These are phyloP conservation scores for Mycena galericulata DNA, from an alignment of 768 basidiomycete species.

Conservation along the genomic window DNA sequence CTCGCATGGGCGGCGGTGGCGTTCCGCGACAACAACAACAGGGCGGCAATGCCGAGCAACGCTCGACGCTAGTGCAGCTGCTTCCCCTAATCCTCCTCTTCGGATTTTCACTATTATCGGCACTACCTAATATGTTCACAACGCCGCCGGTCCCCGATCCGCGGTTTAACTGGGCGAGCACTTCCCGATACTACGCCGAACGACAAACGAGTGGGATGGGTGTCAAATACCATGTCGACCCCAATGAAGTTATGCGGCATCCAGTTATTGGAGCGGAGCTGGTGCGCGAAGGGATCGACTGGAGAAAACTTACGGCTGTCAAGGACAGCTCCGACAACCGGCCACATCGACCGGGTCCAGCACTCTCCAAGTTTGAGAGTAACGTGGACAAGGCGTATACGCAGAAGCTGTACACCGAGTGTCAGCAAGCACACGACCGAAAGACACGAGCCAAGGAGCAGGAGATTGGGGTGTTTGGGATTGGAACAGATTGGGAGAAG, in stretches of 20 bases:
- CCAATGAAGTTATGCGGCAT: constrained; percentile 79
- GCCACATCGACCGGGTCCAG: constrained; percentile 50
- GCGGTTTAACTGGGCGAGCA: constrained; percentile 74
- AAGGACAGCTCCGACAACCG: constrained; percentile 39
- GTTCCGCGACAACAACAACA: constrained; percentile 45
- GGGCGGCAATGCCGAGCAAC: constrained; percentile 59
- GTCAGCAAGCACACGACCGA: constrained; percentile 74
- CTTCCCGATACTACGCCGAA: constrained; percentile 73
- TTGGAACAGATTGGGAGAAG: constrained; percentile 94
- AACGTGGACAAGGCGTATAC: constrained; percentile 82
- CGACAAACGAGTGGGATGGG: constrained; percentile 78
- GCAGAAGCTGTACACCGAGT: constrained; percentile 75
- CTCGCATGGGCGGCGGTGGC: constrained; percentile 63
- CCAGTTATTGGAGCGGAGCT: constrained; percentile 80
- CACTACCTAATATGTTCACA: constrained; percentile 82
- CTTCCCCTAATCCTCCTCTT: constrained; percentile 89
- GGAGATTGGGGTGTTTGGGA: constrained; percentile 89
- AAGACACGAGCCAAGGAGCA: constrained; percentile 79
- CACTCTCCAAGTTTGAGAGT: constrained; percentile 75
- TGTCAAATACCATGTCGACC: constrained; percentile 88
- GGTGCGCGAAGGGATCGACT: constrained; percentile 60
- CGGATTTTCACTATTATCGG: constrained; percentile 84
- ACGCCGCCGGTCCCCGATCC: constrained; percentile 81
- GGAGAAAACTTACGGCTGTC: constrained; percentile 47
- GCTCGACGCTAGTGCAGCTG: constrained; percentile 79